A percentile compares a stretch with the other conserved stretches of the same genome.
phyloP scores from a whole-genome alignment of 495 filamentous ascomycete genomes.

The Pseudotulostoma volvatum region DNA sequence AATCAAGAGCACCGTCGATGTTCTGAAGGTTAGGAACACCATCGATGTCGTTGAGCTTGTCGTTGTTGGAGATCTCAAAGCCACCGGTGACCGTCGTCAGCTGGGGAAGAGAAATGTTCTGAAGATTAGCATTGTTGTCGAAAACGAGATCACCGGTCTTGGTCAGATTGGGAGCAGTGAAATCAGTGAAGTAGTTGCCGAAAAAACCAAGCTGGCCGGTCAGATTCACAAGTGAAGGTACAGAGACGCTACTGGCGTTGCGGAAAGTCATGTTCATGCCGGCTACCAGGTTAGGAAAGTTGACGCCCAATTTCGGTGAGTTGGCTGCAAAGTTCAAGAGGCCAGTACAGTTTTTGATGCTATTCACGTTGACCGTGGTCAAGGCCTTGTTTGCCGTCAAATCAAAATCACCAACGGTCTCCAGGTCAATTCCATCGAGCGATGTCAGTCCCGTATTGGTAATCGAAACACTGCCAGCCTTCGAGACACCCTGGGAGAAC shows the following conservation, averaged over 20 bases:
- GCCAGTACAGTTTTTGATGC: slow-evolving; percentile 48
- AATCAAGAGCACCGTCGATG: slow-evolving; percentile 77
- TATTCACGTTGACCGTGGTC: slow-evolving; percentile 48
- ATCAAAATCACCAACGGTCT: slow-evolving; percentile 42
- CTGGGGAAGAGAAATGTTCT: slow-evolving; percentile 56
- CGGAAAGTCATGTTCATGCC: slow-evolving; percentile 76
- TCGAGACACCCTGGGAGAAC: slow-evolving; percentile 46
- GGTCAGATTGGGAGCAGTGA: slow-evolving; percentile 69
- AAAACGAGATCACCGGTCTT: slow-evolving; percentile 60
- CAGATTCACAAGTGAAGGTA: slow-evolving; percentile 63
- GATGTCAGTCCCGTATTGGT: slow-evolving; percentile 63
- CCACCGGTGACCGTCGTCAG: slow-evolving; percentile 58
- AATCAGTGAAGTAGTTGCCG: slow-evolving; percentile 52
- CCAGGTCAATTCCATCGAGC: slow-evolving; percentile 64
- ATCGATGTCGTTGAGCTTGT: slow-evolving; percentile 42
- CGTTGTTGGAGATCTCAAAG: slow-evolving; percentile 79
- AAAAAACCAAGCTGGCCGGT: slow-evolving; percentile 73
- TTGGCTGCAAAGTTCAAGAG: slow-evolving; percentile 44
- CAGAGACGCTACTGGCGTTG: slow-evolving; percentile 55
- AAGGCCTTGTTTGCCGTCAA: slow-evolving; percentile 71
- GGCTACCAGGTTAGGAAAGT: slow-evolving; percentile 62
- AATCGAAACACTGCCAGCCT: slow-evolving; percentile 52
- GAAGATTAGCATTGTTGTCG: slow-evolving; percentile 56
- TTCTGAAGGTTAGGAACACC: slow-evolving; percentile 48
- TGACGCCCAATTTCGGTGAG: slow-evolving; percentile 41